Evolutionary conservation across 2,329 filamentous ascomycete species (phyloP).

Genomic region (Penicillium oxalicum): DNA sequence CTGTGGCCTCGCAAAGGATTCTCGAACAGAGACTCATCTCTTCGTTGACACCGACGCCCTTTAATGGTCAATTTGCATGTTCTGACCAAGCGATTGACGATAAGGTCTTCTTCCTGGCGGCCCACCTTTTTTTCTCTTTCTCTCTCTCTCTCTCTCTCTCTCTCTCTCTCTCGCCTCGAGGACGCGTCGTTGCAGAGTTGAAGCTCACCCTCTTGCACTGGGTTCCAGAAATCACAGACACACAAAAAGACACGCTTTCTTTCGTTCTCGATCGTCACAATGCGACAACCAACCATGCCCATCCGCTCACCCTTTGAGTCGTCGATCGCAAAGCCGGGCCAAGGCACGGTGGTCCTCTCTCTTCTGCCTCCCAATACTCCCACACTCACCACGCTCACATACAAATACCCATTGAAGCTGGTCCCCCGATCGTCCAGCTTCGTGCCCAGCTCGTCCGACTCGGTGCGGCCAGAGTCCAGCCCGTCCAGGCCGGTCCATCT

Average conservation of each 20-base stretch:
- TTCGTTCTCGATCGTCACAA: constrained; percentile 4
- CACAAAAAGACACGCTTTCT: background rate
- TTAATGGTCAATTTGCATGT: no score
- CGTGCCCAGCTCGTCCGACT: constrained; percentile 45
- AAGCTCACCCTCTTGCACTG: background rate
- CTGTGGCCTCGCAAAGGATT: no score
- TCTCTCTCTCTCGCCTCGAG: no score
- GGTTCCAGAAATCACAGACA: background rate
- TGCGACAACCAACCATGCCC: constrained; percentile 26
- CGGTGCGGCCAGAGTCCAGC: constrained; percentile 15
- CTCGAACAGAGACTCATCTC: no score
- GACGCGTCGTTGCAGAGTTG: no score
- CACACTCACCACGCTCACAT: constrained; percentile 67
- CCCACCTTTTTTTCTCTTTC: no score
- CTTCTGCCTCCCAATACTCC: constrained; percentile 66
- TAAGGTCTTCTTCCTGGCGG: no score
- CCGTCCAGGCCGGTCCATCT: constrained; percentile 61
- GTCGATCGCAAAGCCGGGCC: constrained; percentile 67
- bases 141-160: no score
- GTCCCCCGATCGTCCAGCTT: constrained; percentile 69
- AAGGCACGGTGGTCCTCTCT: constrained; percentile 69
- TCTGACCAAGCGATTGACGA: no score
- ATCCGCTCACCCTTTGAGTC: constrained; percentile 66
- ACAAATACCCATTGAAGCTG: constrained; percentile 92
- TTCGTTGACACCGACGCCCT: no score